Evolutionary conservation across 345 rosid genomes (phyloP).

Genomic region (Salix arbutifolia): DNA sequence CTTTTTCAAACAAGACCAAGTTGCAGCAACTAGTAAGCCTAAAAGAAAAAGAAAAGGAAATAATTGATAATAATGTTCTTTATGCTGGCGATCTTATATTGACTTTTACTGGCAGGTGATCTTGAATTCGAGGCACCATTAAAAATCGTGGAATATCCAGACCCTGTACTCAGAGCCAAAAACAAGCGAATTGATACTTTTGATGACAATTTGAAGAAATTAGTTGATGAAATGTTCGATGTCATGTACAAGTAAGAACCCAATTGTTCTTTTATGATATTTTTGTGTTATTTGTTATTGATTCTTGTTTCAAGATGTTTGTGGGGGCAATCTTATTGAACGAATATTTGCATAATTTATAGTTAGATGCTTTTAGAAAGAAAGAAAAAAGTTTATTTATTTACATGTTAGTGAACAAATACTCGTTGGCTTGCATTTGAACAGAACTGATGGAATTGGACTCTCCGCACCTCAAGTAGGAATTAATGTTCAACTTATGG

Average conservation of each 20-base stretch:
- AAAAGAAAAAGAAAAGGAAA: not conserved
- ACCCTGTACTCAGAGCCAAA: conserved; percentile 68
- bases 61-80: not conserved
- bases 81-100: not conserved
- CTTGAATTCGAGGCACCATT: conserved; percentile 69
- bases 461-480: conserved; percentile 99
- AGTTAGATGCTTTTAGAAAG: conserved; percentile 15
- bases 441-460: conserved; percentile 92
- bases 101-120: conserved; percentile 45
- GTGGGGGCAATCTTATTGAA: not conserved
- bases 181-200: conserved; percentile 67
- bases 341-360: not conserved
- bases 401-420: conserved; percentile 23
- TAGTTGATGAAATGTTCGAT: conserved; percentile 84
- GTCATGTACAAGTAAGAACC: conserved; percentile 86
- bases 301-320: too few relatives aligned
- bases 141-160: conserved; percentile 80
- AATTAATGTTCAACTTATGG: conserved; percentile 81
- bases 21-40: conserved; percentile 9
- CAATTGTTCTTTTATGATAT: not conserved
- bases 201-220: conserved; percentile 69
- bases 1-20: conserved; percentile 9
- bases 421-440: conserved; percentile 38
- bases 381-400: not conserved
- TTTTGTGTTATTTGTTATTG: not conserved